A percentile compares a stretch with the other conserved stretches of the same genome.
Evolutionary conservation across 768 basidiomycete genomes (phyloP).

Genomic region (Pisolithus microcarpus): DNA sequence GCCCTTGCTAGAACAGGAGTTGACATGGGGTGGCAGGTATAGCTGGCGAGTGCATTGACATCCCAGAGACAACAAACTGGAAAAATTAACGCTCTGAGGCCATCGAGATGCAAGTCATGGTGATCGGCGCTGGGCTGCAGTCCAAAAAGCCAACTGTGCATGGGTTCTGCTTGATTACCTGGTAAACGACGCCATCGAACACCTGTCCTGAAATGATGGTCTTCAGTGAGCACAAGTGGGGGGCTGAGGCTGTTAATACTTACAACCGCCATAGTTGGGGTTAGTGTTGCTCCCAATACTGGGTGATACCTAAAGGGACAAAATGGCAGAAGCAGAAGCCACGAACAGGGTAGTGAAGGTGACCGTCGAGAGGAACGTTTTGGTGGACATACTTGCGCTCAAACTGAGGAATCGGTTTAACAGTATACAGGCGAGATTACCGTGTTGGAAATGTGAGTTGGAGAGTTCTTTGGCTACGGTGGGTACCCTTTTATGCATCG

Average conservation of each 20-base stretch:
- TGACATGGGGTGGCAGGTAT: conserved; percentile 20
- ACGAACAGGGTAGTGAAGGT: conserved; percentile 1
- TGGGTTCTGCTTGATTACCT: conserved; percentile 26
- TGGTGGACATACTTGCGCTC: background rate
- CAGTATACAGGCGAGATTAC: too few species aligned
- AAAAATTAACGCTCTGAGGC: background rate
- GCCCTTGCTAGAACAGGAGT: conserved; percentile 15
- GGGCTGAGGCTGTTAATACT: conserved; percentile 2
- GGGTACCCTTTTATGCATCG: too few species aligned
- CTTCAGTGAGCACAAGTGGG: background rate
- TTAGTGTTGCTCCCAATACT: too few species aligned
- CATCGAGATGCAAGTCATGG: conserved; percentile 10
- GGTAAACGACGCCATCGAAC: conserved; percentile 22
- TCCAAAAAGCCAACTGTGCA: conserved; percentile 25
- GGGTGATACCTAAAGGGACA: too few species aligned
- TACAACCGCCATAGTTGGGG: too few species aligned
- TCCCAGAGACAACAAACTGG: background rate
- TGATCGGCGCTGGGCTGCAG: conserved; percentile 24
- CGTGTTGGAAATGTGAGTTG: too few species aligned
- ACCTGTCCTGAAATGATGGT: conserved; percentile 19
- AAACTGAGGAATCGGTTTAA: too few species aligned
- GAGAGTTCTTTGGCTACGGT: too few species aligned
- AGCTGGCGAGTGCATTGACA: background rate
- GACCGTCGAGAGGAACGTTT: background rate
- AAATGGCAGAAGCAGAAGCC: conserved; percentile 12